These are phyloP conservation scores for Knoxdaviesia proteae DNA, from an alignment of 2,329 filamentous ascomycete genomes.

Conservation along the genomic window DNA sequence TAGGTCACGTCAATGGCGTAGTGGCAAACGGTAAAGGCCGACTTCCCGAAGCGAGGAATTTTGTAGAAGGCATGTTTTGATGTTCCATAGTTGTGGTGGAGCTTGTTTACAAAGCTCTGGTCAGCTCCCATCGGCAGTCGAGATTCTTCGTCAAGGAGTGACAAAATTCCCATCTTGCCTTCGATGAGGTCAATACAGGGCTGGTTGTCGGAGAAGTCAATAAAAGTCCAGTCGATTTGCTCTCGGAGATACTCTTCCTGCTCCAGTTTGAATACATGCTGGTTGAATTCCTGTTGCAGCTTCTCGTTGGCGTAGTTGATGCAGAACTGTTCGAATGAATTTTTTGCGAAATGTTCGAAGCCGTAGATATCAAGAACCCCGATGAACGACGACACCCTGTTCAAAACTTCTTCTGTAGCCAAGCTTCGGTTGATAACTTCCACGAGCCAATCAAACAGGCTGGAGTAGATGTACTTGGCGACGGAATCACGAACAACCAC, in stretches of 20 bases:
- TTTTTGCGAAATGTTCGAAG: conserved; percentile 98
- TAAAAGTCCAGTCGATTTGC: conserved; percentile 98
- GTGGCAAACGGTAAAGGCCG: conserved; percentile 92
- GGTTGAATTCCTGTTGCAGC: conserved; percentile 96
- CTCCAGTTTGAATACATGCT: conserved; percentile 96
- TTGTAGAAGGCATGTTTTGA: conserved; percentile 97
- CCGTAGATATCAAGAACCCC: conserved; percentile 98
- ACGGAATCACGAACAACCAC: conserved; percentile 91
- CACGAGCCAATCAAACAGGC: conserved; percentile 97
- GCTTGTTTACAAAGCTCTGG: conserved; percentile 87
- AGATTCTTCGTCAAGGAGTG: conserved; percentile 88
- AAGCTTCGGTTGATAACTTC: conserved; percentile 84
- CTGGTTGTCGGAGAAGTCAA: conserved; percentile 98
- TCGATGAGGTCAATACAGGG: conserved; percentile 97
- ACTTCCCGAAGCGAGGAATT: conserved; percentile 95
- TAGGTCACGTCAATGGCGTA: conserved; percentile 97
- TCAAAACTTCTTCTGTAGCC: conserved; percentile 71
- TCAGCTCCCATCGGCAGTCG: conserved; percentile 92
- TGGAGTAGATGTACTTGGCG: conserved; percentile 96
- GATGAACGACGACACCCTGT: conserved; percentile 73
- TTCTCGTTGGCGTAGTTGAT: conserved; percentile 99
- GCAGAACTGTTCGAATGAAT: conserved; percentile 98
- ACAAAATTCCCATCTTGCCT: conserved; percentile 82
- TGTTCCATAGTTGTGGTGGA: conserved; percentile 77
- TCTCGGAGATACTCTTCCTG: conserved; percentile 94